phyloP scores from a whole-genome alignment of 2,329 filamentous ascomycete species.

The Trichoderma simmonsii region DNA sequence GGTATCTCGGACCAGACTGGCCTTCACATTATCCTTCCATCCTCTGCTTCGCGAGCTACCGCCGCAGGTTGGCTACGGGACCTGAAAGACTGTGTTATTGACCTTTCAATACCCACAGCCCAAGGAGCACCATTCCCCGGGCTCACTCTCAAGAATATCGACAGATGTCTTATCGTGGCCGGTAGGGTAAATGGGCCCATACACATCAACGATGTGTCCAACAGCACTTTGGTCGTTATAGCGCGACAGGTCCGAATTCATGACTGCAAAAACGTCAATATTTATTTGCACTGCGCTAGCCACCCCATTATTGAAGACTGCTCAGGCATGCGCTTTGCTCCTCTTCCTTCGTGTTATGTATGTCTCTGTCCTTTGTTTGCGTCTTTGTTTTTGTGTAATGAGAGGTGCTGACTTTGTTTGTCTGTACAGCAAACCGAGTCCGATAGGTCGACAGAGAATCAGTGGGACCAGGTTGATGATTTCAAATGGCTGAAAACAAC shows the following conservation, averaged over 20 bases:
- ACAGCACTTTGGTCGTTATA: slow-evolving; percentile 73
- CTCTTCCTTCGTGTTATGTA: slow-evolving; percentile 68
- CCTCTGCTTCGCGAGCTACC: slow-evolving; percentile 66
- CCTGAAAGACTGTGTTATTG: slow-evolving; percentile 69
- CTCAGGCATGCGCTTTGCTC: slow-evolving; percentile 71
- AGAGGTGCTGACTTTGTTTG: slow-evolving; percentile 8
- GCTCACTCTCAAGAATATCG: slow-evolving; percentile 64
- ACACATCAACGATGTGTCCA: slow-evolving; percentile 72
- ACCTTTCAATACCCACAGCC: slow-evolving; percentile 67
- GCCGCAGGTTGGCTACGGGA: slow-evolving; percentile 71
- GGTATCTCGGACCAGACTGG: slow-evolving; percentile 63
- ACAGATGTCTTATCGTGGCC: slow-evolving; percentile 68
- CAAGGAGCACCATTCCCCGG: slow-evolving; percentile 65
- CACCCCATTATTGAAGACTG: slow-evolving; percentile 95
- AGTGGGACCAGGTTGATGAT: slow-evolving; percentile 90
- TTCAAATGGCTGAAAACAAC: slow-evolving; percentile 95
- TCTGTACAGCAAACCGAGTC: slow-evolving; percentile 27
- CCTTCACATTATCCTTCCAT: slow-evolving; percentile 74
- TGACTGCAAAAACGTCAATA: slow-evolving; percentile 72
- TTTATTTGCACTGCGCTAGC: slow-evolving; percentile 79
- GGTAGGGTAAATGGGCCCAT: slow-evolving; percentile 76
- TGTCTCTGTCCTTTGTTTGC: slow-evolving; percentile 33
- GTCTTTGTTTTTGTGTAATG: not conserved
- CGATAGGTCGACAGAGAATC: slow-evolving; percentile 50
- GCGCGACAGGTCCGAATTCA: slow-evolving; percentile 93